Conservation (phyloP, 2,329 filamentous ascomycete genomes). For the Apiospora koreana region DNA sequence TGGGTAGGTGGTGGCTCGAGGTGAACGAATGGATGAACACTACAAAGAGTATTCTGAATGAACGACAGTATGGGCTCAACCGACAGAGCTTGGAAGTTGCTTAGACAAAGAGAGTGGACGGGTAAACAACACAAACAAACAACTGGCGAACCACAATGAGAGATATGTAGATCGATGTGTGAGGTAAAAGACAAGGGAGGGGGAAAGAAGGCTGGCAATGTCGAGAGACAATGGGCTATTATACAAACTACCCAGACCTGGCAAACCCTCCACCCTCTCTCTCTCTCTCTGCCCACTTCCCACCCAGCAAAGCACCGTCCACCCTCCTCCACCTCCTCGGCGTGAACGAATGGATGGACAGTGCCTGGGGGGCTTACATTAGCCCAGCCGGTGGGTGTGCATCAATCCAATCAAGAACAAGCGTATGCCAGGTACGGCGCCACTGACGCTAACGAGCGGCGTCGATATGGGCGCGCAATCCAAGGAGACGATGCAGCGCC, state of each 20-base stretch:
- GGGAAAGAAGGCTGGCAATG: neutral
- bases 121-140: neutral
- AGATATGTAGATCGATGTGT: neutral
- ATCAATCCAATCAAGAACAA: neutral
- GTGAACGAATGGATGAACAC: neutral
- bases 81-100: neutral
- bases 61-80: neutral
- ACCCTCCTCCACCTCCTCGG: neutral
- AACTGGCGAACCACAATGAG: too few relatives aligned
- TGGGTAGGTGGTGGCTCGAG: neutral
- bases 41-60: conserved; percentile 3
- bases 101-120: conserved; percentile 2
- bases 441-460: neutral
- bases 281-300: neutral
- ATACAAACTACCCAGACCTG: neutral
- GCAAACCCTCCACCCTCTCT: neutral
- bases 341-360: too few relatives aligned
- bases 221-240: neutral
- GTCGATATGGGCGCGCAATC: neutral
- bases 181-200: neutral
- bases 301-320: too few relatives aligned
- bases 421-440: neutral
- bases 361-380: neutral
- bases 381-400: neutral
- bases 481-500: neutral